Evolutionary conservation across 176 grass and related monocot genomes (phyloP).

Genomic region (Metroxylon sagu): DNA sequence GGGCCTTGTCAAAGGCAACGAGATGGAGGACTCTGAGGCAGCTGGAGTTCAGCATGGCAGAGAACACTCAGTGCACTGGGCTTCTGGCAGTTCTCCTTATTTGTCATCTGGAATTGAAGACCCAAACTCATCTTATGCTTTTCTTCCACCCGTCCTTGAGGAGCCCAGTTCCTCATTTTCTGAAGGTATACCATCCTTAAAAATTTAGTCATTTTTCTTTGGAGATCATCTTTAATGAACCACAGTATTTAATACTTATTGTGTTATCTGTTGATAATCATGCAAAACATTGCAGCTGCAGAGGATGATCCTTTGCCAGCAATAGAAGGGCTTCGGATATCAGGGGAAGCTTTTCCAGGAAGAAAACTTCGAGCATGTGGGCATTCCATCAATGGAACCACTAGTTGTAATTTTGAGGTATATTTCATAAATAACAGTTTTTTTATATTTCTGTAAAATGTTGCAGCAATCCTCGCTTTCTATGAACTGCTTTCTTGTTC

Average conservation of each 20-base stretch:
- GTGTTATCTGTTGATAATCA: neutral
- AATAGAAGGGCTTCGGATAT: conserved; percentile 80
- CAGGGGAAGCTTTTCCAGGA: conserved; percentile 90
- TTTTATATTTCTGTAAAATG: no score
- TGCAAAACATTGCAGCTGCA: conserved; percentile 31
- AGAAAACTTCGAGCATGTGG: conserved; percentile 90
- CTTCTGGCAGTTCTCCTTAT: conserved; percentile 39
- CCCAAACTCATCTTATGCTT: conserved; percentile 39
- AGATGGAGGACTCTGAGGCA: conserved; percentile 38
- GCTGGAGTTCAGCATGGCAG: conserved; percentile 24
- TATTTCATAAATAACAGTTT: neutral
- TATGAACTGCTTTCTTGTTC: no score
- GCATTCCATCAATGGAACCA: conserved; percentile 80
- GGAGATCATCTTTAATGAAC: no score
- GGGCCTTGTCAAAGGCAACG: conserved; percentile 29
- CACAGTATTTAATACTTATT: no score
- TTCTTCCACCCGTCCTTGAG: conserved; percentile 84
- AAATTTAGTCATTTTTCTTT: neutral
- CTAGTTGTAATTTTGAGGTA: conserved; percentile 98
- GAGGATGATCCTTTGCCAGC: conserved; percentile 87
- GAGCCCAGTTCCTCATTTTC: conserved; percentile 89
- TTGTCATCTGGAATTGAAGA: conserved; percentile 51
- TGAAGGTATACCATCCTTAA: conserved; percentile 37
- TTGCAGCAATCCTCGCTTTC: no score
- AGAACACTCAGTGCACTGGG: conserved; percentile 59